Conservation (phyloP, 2,329 filamentous ascomycete species). For the Acrocalymma vagum region DNA sequence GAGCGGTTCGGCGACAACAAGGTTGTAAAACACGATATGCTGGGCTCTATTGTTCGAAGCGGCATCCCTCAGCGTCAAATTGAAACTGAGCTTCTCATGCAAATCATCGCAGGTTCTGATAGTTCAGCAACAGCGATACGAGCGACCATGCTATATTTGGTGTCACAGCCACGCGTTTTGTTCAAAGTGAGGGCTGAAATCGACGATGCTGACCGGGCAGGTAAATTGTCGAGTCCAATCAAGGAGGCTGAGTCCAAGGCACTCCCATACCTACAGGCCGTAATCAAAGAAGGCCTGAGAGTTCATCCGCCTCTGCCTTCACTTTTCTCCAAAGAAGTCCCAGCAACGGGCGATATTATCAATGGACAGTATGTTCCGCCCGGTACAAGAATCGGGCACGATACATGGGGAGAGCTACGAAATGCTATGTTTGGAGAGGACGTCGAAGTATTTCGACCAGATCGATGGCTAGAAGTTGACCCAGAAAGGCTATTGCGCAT, state of each 20-base stretch:
- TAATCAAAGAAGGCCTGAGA: constrained; percentile 41
- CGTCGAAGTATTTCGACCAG: constrained; percentile 26
- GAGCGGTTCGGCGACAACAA: constrained; percentile 57
- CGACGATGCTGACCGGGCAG: constrained; percentile 42
- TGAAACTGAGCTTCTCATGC: constrained; percentile 53
- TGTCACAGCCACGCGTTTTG: constrained; percentile 56
- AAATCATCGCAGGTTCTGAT: constrained; percentile 64
- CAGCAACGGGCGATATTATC: constrained; percentile 24
- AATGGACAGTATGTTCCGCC: constrained; percentile 27
- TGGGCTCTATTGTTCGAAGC: constrained; percentile 59
- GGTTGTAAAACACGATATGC: constrained; percentile 58
- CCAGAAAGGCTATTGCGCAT: constrained; percentile 35
- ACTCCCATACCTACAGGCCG: constrained; percentile 40
- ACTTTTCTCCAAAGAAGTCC: constrained; percentile 47
- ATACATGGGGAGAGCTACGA: constrained; percentile 13
- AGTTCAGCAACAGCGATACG: constrained; percentile 64
- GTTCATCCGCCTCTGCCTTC: constrained; percentile 26
- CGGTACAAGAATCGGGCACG: constrained; percentile 30
- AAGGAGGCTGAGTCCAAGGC: constrained; percentile 22
- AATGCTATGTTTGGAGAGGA: constrained; percentile 27
- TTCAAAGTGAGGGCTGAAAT: constrained; percentile 56
- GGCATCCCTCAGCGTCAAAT: constrained; percentile 51
- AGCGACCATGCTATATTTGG: constrained; percentile 59
- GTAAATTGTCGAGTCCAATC: constrained; percentile 51
- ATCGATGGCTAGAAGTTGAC: constrained; percentile 37